Evolutionary conservation across 1,284 basidiomycete genomes (phyloP).

Genomic region (Trametes polyzona): DNA sequence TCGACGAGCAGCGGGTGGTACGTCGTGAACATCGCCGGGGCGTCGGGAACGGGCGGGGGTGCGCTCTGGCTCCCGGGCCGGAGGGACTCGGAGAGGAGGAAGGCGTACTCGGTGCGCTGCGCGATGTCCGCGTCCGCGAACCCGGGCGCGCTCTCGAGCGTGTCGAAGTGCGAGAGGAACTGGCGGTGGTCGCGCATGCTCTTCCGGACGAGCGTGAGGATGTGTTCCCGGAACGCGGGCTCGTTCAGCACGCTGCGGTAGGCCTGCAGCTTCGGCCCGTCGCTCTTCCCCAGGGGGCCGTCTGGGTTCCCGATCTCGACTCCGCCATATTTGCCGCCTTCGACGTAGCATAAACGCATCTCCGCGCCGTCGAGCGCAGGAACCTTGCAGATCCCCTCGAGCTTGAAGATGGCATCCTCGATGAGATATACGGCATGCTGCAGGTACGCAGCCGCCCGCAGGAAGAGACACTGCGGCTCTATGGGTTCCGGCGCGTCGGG

Average conservation of each 20-base stretch:
- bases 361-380: conserved; percentile 67
- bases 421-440: conserved; percentile 76
- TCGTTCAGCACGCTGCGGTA: conserved; percentile 63
- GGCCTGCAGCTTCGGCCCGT: conserved; percentile 61
- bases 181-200: conserved; percentile 79
- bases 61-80: conserved; percentile 58
- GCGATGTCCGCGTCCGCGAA: conserved; percentile 51
- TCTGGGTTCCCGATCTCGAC: conserved; percentile 77
- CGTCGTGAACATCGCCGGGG: conserved; percentile 69
- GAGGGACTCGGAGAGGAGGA: conserved; percentile 64
- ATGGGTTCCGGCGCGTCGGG: conserved; percentile 80
- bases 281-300: conserved; percentile 65
- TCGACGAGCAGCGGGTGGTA: conserved; percentile 87
- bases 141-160: conserved; percentile 50
- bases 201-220: conserved; percentile 63
- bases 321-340: conserved; percentile 73
- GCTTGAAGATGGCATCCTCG: conserved; percentile 65
- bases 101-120: conserved; percentile 64
- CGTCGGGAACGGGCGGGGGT: conserved; percentile 38
- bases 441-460: conserved; percentile 77
- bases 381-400: conserved; percentile 68
- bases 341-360: conserved; percentile 70
- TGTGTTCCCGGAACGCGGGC: conserved; percentile 56
- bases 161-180: conserved; percentile 80
- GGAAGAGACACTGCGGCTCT: conserved; percentile 80